Evolutionary conservation across 257 asterid genomes (phyloP), one percentile per base, ranked within the genome.

Genomic region (Vinca minor): DNA sequence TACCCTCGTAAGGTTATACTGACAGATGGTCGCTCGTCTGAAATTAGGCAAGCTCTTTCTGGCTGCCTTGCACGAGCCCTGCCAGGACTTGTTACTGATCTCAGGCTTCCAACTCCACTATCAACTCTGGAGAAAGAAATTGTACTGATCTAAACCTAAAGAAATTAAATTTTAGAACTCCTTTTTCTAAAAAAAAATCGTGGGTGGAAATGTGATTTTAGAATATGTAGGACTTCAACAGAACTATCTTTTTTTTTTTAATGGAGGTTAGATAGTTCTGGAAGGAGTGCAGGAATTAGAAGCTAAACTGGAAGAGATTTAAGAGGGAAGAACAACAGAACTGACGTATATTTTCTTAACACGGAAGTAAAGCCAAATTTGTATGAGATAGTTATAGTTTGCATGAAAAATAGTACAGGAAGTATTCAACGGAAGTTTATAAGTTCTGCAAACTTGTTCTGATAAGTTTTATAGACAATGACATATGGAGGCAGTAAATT

Each of bases 21-120:
- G 61, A 59, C 83, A 64, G 96, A 89, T 73, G 97, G 96, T 17
- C 87, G 78, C 55, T 89, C 98, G 17, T 45, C 81, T 8, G 98
- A 92, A 82, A 89, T 92, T 67, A 87, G 77, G 84, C 83, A 76
- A 76, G 85, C 95, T 65, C 83, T 92, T 50, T 78, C 91, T 58
- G 91, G 88, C 42, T 87, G 91, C 76, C 94, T 92, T 56, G 81
- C 95, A 73, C 87, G 96, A 64, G 85, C 89, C 38, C 73, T 92
- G 78, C 98, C 98, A 1, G 95, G 83, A 69, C 85, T 92, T 73
- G 85, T 83, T 73, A 48, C 91, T 45, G 96, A 84, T 69, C 94
- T 89, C 62, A 84, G 94, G 80, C 73, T 92, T 76, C 86, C 91
- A 20, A 73, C 77, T 69, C 94, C 98, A 34, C 56, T 87, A 72